These are phyloP conservation scores for Nyctanthes arbortristis DNA, from an alignment of 257 asterid species.

Conservation along the genomic window DNA sequence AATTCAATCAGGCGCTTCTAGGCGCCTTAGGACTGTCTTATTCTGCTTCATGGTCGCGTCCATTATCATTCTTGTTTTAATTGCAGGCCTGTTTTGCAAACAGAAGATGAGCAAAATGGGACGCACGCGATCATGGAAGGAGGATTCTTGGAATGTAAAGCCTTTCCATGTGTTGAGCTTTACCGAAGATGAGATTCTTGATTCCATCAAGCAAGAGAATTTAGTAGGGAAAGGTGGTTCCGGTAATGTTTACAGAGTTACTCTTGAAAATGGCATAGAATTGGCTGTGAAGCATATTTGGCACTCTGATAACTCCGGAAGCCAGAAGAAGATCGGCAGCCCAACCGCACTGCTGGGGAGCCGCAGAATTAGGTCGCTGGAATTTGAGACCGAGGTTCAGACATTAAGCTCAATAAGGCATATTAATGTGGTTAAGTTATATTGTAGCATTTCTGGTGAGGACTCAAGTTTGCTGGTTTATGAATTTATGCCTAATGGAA, in stretches of 20 bases:
- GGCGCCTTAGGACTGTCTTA: constrained; percentile 33
- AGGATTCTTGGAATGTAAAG: constrained; percentile 67
- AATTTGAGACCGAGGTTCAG: constrained; percentile 80
- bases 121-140: constrained; percentile 50
- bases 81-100: constrained; percentile 37
- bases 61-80: constrained; percentile 35
- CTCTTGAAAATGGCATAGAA: constrained; percentile 43
- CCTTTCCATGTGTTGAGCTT: constrained; percentile 71
- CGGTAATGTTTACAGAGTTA: constrained; percentile 65
- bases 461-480: constrained; percentile 86
- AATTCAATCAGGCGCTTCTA: constrained; percentile 24
- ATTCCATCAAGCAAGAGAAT: constrained; percentile 66
- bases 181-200: constrained; percentile 74
- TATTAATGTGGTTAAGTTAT: constrained; percentile 81
- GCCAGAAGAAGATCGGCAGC: constrained; percentile 25
- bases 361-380: constrained; percentile 34
- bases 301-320: constrained; percentile 37
- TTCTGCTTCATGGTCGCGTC: constrained; percentile 42
- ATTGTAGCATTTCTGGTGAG: constrained; percentile 78
- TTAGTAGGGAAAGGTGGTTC: constrained; percentile 84
- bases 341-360: constrained; percentile 49
- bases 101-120: constrained; percentile 32
- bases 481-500: constrained; percentile 91
- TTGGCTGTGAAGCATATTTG: constrained; percentile 76
- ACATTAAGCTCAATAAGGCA: constrained; percentile 84